Conservation (phyloP, 2,329 filamentous ascomycete species). For the Chrysoporthe deuterocubensis region DNA sequence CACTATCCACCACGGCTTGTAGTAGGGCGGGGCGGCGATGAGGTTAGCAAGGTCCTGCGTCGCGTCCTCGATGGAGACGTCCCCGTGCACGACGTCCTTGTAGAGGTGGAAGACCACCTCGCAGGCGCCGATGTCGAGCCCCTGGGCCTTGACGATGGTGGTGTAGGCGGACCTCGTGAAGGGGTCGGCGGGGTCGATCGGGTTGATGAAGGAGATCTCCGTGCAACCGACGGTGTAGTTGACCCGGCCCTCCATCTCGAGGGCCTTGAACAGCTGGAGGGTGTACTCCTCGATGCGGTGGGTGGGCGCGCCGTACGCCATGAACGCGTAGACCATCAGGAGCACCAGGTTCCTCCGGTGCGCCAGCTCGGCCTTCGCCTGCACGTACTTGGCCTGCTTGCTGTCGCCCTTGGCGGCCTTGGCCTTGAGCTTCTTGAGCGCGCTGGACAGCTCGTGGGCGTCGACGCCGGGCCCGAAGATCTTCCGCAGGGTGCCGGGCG, state of each 20-base stretch:
- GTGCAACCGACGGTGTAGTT: constrained; percentile 31
- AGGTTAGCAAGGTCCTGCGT: constrained; percentile 16
- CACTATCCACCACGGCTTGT: constrained; percentile 26
- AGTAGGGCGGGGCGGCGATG: constrained; percentile 23
- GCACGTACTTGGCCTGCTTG: constrained; percentile 25
- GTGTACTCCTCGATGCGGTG: constrained; percentile 30
- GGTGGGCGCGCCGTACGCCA: constrained; percentile 26
- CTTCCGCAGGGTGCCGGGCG: constrained; percentile 23
- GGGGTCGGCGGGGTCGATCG: constrained; percentile 26
- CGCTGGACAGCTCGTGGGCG: constrained; percentile 22
- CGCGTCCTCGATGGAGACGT: constrained; percentile 27
- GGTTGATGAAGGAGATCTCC: constrained; percentile 28
- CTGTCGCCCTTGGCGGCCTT: constrained; percentile 19
- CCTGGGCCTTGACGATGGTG: constrained; percentile 29
- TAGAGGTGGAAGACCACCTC: constrained; percentile 28
- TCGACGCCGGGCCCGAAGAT: constrained; percentile 25
- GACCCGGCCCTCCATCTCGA: constrained; percentile 30
- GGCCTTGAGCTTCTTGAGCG: constrained; percentile 24
- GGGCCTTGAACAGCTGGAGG: constrained; percentile 24
- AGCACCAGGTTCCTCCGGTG: constrained; percentile 27
- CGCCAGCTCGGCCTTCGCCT: constrained; percentile 26
- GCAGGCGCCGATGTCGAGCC: constrained; percentile 30
- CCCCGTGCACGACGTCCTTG: constrained; percentile 28
- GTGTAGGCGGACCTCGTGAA: constrained; percentile 29
- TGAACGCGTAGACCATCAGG: constrained; percentile 28